Base-by-base conservation (phyloP, 306 rosid genomes). In the Malus asiatica region DNA sequence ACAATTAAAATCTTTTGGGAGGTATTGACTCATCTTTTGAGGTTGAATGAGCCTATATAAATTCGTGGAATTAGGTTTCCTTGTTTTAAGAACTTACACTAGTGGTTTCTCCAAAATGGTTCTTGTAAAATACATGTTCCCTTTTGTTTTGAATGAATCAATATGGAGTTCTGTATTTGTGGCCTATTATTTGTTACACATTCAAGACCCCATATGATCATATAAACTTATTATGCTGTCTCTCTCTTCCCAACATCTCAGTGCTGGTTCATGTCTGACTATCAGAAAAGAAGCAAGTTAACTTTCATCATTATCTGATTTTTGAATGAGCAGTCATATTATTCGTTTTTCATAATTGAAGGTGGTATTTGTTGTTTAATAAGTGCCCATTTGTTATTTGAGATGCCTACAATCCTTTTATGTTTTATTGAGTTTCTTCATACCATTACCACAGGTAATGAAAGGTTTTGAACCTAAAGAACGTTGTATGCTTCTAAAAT, bases 401-500 rank as follows among this genome's bases (percentile, higher is more conserved):
- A n/a, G 52, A 27, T 58, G 53, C 32, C 25, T 79, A 45, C 38
- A 10, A 16, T 67, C 65, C 29, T 52, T 66, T 15, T 55, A 38
- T 42, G 58, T 77, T 74, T 46, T 23, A 70, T 58, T 78, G 66
- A 63, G 55, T 40, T 58, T 72, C 33, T 52, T 77, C 70, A 73
- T 61, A 73, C 74, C 70, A 79, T 70, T 74, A 45, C 25, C 77
- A 22, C 87, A 95, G 98, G 97, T 92, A 77, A 52, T 92, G 27
- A 83, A 81, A 81, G 88, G 86, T 68, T 89, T 95, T 76, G 87
- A 92, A 85, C 97, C 99, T 61, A 68, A 82, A 71, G 93, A 95
- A 66, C 97, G 99, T 14, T 92, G 99, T 57, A 82, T 87, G 97
- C 92, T 95, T 86, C 91, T 95, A 66, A 95, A 95, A 84, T 95